Base-by-base conservation (phyloP, 352 stramenopile genomes). In the Phytophthora fragariae region DNA sequence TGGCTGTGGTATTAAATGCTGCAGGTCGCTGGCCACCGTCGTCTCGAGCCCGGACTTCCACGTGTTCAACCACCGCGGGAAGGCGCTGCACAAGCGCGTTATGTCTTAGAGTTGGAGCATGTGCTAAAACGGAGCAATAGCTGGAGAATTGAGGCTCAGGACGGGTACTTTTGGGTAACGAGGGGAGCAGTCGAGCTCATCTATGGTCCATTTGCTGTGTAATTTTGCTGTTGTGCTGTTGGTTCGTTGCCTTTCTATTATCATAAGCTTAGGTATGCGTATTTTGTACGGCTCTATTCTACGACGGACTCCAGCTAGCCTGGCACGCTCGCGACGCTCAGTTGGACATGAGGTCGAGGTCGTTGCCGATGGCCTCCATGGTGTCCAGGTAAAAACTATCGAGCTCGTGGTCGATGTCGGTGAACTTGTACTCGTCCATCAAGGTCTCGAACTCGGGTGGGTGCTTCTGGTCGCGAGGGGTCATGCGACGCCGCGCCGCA, bases 1-100 rank as follows among this genome's bases (percentile, higher is more conserved):
- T 31, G 33, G 21, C 52, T 55, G 33, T 41, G 53, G 24, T 46
- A 4, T 47, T 55, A 37, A 11, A 53, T 55, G 1, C 1, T 72
- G 1, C 70, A 94, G 88, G 64, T 92, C 88, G 68, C 80, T 94
- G 54, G 68, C 82, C 24, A 80, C 73, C 29, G 80, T 94, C 66
- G 76, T 91, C 62, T 92, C 84, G 39, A 86, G 76, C 54, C 83
- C 88, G 14, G 86, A 95, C 62, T 95, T 95, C 70, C 75, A 89
- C 73, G 85, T 93, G 73, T 95, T 93, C 76, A 93, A 92, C 74
- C 88, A 95, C 75, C 86, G 88, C 67, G 86, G 79, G 60, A 88
- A 91, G 73, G 80, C 86, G 44, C 77, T 95, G 47, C 84, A 91
- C 80, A 92, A 91, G 72, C 85, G 83, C 49, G 77, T 91, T 46